Base-by-base conservation (phyloP, 805 yeast genomes). In the Komagataella populi region DNA sequence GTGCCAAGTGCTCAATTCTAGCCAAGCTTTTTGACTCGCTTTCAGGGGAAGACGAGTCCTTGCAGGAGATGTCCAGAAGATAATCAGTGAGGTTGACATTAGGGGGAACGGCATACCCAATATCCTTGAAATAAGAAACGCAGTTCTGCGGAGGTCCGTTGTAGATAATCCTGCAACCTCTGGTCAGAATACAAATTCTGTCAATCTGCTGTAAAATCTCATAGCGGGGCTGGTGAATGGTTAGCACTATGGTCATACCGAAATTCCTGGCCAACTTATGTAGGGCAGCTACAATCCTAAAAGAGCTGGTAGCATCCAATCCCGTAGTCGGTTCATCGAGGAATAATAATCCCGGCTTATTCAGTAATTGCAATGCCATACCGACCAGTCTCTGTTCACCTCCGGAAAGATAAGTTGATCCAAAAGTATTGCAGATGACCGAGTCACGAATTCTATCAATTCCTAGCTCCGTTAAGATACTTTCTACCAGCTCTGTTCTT, bases 281-380 rank as follows among this genome's bases (percentile, higher is more conserved):
- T 49, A 85, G 69, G 0, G 83, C 77, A 45, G 73, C 66, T 6
- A 84, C 71, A 46, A 84, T 67, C 50, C 77, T 68, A 53, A 71
- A 74, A 0, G 91, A 85, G 3, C 87, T 77, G 51, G 77, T 77
- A 2, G 90, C 80, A 61, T 84, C 93, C 22, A 84, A 66, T 0
- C 91, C 91, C 0, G 91, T 84, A 1, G 93, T 84, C 3, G 93
- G 91, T 57, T 84, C 91, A 60, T 84, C 93, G 47, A 84, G 63
- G 57, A 83, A 84, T 54, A 84, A 63, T 3, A 84, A 66, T 1
- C 84, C 74, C 0, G 91, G 91, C 53, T 77, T 81, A 10, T 81
- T 74, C 48, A 84, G 68, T 57, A 84, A 67, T 59, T 84, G 90
- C 8, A 84, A 75, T 0, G 87, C 90, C 43, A 84, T 70, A 45